Conservation (phyloP, 139 green algal species). For the Chlamydomonas applanata region DNA sequence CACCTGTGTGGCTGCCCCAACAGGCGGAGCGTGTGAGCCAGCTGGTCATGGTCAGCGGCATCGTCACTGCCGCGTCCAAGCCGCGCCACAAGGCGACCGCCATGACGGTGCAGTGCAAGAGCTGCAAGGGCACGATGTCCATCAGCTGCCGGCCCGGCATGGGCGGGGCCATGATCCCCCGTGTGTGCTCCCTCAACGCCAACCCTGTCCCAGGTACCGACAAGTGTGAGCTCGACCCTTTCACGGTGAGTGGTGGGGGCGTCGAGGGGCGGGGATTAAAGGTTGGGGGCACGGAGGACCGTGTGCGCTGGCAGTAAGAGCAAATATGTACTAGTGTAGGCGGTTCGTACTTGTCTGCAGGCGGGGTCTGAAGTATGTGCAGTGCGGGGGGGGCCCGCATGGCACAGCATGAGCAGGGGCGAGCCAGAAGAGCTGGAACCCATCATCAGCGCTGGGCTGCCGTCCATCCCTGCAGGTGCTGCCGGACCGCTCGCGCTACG, state of each 20-base stretch:
- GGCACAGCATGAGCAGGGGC: no score
- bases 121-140: constrained; percentile 71
- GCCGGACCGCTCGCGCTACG: constrained; percentile 71
- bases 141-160: constrained; percentile 82
- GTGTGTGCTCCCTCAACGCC: constrained; percentile 32
- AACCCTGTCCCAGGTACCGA: constrained; percentile 26
- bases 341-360: no score
- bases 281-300: no score
- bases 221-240: not conserved
- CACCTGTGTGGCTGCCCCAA: no score
- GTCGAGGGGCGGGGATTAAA: not conserved
- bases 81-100: constrained; percentile 91
- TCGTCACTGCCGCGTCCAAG: constrained; percentile 88
- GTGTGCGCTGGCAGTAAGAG: no score
- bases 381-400: no score
- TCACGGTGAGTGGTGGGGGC: not conserved
- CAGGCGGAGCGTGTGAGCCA: constrained; percentile 82
- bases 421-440: not conserved
- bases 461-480: constrained; percentile 67
- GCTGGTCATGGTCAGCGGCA: constrained; percentile 94
- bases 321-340: no score
- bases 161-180: constrained; percentile 74
- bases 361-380: no score
- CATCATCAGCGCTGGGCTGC: not conserved
- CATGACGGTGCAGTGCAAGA: constrained; percentile 86